phyloP scores from a whole-genome alignment of 1,284 basidiomycete species.

The Malassezia caprae region DNA sequence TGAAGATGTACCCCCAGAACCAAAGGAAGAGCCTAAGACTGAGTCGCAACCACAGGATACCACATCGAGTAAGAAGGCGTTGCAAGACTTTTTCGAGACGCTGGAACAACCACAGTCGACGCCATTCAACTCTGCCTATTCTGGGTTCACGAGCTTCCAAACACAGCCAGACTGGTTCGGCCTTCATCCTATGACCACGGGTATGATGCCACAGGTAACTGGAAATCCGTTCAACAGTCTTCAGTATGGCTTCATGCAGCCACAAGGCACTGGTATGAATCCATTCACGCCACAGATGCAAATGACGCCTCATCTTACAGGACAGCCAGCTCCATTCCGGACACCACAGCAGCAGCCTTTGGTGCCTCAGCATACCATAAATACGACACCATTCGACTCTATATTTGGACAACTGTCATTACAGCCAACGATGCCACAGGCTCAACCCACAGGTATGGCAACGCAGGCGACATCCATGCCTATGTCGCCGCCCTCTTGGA shows the following conservation, averaged over 20 bases:
- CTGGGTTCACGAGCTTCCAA: slow-evolving; percentile 21
- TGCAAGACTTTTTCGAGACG: slow-evolving; percentile 80
- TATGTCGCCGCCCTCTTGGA: neutral
- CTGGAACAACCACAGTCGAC: slow-evolving; percentile 73
- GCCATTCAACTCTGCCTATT: slow-evolving; percentile 56
- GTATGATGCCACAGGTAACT: slow-evolving; percentile 5
- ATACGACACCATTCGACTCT: slow-evolving; percentile 17
- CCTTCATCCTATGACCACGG: slow-evolving; percentile 35
- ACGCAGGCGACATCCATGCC: neutral
- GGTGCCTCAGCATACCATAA: slow-evolving; percentile 18
- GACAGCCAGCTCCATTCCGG: slow-evolving; percentile 15
- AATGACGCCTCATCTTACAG: slow-evolving; percentile 29
- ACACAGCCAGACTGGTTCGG: slow-evolving; percentile 30
- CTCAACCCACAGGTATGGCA: slow-evolving; percentile 51
- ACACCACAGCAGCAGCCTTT: slow-evolving; percentile 18
- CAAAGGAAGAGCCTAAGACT: slow-evolving; percentile 12
- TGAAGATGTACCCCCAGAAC: neutral
- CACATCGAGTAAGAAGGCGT: slow-evolving; percentile 47
- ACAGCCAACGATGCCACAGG: slow-evolving; percentile 33
- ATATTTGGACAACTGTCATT: slow-evolving; percentile 34
- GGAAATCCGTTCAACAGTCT: slow-evolving; percentile 16
- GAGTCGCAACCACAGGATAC: slow-evolving; percentile 16
- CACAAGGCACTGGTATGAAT: slow-evolving; percentile 51
- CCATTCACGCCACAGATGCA: slow-evolving; percentile 38
- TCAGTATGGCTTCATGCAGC: slow-evolving; percentile 37